Percentiles rank a stretch among this genome's conserved stretches.
These are phyloP conservation scores for Beauveria brongniartii DNA, from an alignment of 2,329 filamentous ascomycete species.

Conservation along the genomic window DNA sequence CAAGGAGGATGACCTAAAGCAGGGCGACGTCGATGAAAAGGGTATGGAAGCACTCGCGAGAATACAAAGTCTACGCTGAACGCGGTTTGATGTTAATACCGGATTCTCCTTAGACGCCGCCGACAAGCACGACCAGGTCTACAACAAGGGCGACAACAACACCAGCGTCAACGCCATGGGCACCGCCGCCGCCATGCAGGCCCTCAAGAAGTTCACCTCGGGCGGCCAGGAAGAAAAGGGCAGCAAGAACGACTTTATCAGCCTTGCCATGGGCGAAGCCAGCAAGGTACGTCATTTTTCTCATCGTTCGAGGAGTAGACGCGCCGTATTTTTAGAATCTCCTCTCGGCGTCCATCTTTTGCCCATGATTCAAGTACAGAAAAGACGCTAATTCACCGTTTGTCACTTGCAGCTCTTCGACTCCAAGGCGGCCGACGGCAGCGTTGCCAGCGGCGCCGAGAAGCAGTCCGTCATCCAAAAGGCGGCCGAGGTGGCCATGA, in stretches of 20 bases:
- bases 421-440: constrained; percentile 45
- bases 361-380: not conserved
- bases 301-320: too few relatives aligned
- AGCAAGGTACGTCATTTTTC: constrained; percentile 49
- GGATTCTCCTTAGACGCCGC: constrained; percentile 48
- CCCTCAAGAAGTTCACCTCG: constrained; percentile 68
- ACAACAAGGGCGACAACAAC: constrained; percentile 41
- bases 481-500: constrained; percentile 79
- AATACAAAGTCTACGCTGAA: not conserved
- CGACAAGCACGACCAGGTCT: constrained; percentile 67
- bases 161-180: constrained; percentile 51
- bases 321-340: too few relatives aligned
- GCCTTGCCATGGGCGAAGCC: constrained; percentile 81
- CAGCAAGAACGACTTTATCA: constrained; percentile 73
- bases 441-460: constrained; percentile 49
- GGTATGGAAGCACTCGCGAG: constrained; percentile 23
- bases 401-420: constrained; percentile 45
- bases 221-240: constrained; percentile 42
- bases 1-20: constrained; percentile 40
- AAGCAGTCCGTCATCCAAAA: constrained; percentile 75
- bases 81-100: not conserved
- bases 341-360: not conserved
- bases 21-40: constrained; percentile 42
- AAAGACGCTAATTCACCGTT: not conserved
- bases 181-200: constrained; percentile 70